Evolutionary conservation across 805 yeast genomes (phyloP), one percentile per base, ranked within the genome.

Genomic region (Myxozyma neglecta): DNA sequence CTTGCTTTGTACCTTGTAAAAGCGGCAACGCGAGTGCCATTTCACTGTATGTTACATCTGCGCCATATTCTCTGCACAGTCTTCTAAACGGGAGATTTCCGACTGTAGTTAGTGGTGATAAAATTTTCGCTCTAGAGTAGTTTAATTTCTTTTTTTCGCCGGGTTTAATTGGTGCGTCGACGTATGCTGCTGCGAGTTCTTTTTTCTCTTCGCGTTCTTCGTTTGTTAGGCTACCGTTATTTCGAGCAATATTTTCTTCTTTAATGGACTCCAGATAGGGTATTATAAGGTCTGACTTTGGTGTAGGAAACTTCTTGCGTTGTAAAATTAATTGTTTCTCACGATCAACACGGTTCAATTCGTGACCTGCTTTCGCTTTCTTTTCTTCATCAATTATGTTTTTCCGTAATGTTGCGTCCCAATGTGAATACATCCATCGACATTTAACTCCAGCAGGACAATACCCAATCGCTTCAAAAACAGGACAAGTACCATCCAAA

Each of bases 61-160:
- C 96, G 16, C 97, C 97, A 39, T 90, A 75, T 1, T 87, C 81
- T 70, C 86, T 88, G 97, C 94, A 92, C 63, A 94, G 80, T 69
- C 98, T 82, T 74, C 99, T 87, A 76, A 84, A 94, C 14, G 99
- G 99, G 70, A 94, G 80, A 75, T 94, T 94, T 24, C 99, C 99
- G 6, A 94, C 99, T 0, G 99, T 94, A 39, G 99, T 96, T 65
- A 94, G 81, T 1, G 99, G 99, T 1, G 97, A 90, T 7, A 94
- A 86, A 62, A 94, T 90, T 75, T 91, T 91, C 67, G 93, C 93
- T 50, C 84, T 79, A 40, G 78, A 77, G 56, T 89, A 80, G 71
- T 91, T 78, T 52, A 94, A 72, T 59, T 76, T 80, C 73, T 87
- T 89, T 83, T 94, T 94, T 74, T 94, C 98, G n/a, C 81, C 77